Evolutionary conservation across 192 early-diverging fungal genomes (phyloP).

Genomic region (Lobulomyces angularis): DNA sequence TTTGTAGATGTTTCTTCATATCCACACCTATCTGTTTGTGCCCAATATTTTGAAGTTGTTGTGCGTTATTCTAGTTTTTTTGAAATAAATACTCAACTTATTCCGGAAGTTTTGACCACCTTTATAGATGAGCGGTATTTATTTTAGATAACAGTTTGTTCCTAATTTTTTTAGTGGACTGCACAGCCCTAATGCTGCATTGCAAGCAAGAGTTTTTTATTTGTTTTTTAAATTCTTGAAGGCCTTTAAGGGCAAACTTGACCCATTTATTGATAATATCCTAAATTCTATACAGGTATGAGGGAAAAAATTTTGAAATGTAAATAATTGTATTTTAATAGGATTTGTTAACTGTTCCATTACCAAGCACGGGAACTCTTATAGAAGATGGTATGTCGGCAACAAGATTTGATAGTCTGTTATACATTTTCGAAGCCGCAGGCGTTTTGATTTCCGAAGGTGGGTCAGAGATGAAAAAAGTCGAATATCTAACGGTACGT

Average conservation of each 20-base stretch:
- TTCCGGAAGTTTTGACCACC: constrained; percentile 54
- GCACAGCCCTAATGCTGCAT: constrained; percentile 53
- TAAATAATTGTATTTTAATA: constrained; percentile 30
- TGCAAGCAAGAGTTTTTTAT: constrained; percentile 75
- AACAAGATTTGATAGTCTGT: constrained; percentile 62
- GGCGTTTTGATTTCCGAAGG: constrained; percentile 78
- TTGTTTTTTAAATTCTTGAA: constrained; percentile 77
- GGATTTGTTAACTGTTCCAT: constrained; percentile 60
- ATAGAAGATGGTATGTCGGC: constrained; percentile 29
- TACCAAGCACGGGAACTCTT: constrained; percentile 27
- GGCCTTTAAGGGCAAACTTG: constrained; percentile 41
- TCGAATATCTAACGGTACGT: constrained; percentile 37
- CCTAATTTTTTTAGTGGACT: constrained; percentile 46
- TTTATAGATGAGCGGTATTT: constrained; percentile 58
- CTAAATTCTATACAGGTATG: constrained; percentile 36
- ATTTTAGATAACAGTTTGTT: constrained; percentile 14
- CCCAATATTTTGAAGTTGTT: constrained; percentile 64
- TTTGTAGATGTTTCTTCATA: constrained; percentile 53
- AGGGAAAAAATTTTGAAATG: constrained; percentile 18
- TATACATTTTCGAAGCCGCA: constrained; percentile 83
- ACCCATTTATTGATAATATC: constrained; percentile 48
- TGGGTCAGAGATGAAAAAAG: constrained; percentile 55
- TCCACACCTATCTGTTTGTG: constrained; percentile 59
- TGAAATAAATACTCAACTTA: constrained; percentile 42
- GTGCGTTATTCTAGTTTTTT: constrained; percentile 62